These are phyloP conservation scores for Debaryomyces psychrophilus DNA, from an alignment of 1,139 yeast genomes.

Conservation along the genomic window DNA sequence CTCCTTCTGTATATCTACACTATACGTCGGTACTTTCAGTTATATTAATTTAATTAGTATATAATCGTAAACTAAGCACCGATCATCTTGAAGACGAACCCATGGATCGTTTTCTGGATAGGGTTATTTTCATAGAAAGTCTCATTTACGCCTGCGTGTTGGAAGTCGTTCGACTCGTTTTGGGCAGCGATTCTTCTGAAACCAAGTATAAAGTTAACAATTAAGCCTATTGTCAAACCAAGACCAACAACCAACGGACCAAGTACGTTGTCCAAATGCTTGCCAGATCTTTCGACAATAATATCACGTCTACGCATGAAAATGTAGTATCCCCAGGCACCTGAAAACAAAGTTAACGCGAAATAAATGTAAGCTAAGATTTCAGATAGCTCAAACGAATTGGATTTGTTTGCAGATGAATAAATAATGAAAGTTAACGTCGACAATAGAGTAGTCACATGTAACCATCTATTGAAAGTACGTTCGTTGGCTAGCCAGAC, in stretches of 20 bases:
- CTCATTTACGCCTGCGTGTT: slow-evolving; percentile 20
- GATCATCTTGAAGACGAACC: slow-evolving; percentile 27
- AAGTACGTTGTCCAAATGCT: slow-evolving; percentile 82
- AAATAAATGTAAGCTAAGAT: slow-evolving; percentile 79
- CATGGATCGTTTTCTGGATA: slow-evolving; percentile 39
- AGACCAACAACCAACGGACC: slow-evolving; percentile 84
- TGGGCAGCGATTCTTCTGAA: slow-evolving; percentile 38
- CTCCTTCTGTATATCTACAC: background rate
- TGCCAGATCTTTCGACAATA: slow-evolving; percentile 80
- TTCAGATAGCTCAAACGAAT: slow-evolving; percentile 58
- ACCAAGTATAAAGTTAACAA: slow-evolving; percentile 73
- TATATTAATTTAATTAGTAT: background rate
- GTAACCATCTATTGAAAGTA: slow-evolving; percentile 94
- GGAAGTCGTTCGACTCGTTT: slow-evolving; percentile 12
- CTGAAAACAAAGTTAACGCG: slow-evolving; percentile 76
- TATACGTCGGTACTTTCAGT: background rate
- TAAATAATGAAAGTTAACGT: slow-evolving; percentile 84
- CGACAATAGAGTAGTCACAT: slow-evolving; percentile 85
- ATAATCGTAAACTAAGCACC: slow-evolving; percentile 14
- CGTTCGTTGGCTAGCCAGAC: slow-evolving; percentile 99
- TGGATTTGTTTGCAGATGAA: slow-evolving; percentile 69
- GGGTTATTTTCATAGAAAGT: slow-evolving; percentile 38
- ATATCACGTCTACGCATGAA: slow-evolving; percentile 71
- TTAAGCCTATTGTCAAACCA: slow-evolving; percentile 67
- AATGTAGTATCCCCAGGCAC: slow-evolving; percentile 85